Percentiles rank a stretch among this genome's conserved stretches.
These are phyloP conservation scores for Saccharomycopsis guyanensis DNA, from an alignment of 805 yeast species.

Conservation along the genomic window DNA sequence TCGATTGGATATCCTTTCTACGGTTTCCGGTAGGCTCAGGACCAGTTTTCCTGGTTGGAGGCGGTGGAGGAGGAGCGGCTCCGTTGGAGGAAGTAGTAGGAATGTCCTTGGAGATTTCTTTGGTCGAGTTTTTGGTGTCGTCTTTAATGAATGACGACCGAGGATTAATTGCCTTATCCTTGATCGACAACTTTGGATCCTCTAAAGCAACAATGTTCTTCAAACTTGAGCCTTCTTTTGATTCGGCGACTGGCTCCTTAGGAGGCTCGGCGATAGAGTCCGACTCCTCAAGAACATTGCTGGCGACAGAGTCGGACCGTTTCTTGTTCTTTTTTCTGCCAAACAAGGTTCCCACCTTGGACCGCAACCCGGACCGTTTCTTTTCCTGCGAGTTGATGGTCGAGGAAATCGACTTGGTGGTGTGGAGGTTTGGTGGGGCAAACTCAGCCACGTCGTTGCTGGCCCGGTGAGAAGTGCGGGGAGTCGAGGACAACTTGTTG, in stretches of 20 bases:
- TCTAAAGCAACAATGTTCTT: not conserved
- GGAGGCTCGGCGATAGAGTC: not conserved
- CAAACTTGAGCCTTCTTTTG: conserved; percentile 1
- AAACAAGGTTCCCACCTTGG: conserved; percentile 70
- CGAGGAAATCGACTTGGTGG: conserved; percentile 15
- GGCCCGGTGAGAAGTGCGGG: not conserved
- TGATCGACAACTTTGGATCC: conserved; percentile 1
- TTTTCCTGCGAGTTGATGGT: conserved; percentile 18
- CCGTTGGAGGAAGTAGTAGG: conserved; percentile 20
- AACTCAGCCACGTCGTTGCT: not conserved
- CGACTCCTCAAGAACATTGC: conserved; percentile 1
- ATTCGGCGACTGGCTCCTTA: not conserved
- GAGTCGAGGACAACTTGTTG: conserved; percentile 1
- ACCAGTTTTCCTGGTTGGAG: conserved; percentile 14
- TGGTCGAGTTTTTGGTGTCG: conserved; percentile 11
- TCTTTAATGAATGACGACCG: conserved; percentile 2
- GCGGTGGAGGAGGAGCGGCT: conserved; percentile 21
- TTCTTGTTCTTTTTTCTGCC: conserved; percentile 41
- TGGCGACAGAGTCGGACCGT: conserved; percentile 11
- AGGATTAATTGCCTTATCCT: conserved; percentile 8
- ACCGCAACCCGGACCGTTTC: conserved; percentile 41
- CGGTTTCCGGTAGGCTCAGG: conserved; percentile 11
- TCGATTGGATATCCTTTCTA: conserved; percentile 38
- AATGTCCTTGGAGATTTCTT: no score
- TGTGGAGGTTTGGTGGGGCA: conserved; percentile 12